phyloP scores from a whole-genome alignment of 345 rosid species.

The Eucalyptus rudis region DNA sequence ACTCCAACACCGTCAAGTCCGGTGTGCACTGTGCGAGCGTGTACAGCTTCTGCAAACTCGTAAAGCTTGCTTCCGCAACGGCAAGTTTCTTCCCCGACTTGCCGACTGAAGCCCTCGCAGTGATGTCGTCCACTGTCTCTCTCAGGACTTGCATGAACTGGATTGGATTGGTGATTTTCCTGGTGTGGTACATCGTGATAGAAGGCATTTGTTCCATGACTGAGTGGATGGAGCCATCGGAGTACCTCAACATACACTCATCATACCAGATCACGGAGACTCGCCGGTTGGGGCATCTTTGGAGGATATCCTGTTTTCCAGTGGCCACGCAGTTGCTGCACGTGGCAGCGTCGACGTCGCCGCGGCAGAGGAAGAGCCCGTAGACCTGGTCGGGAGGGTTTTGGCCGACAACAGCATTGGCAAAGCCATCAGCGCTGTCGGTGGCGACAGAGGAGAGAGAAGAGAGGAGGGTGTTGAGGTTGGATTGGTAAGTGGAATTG shows the following conservation, averaged over 20 bases:
- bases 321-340: background rate
- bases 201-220: background rate
- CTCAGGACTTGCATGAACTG: background rate
- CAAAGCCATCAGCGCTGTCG: background rate
- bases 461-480: background rate
- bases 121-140: background rate
- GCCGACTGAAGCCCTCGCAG: background rate
- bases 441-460: background rate
- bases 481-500: background rate
- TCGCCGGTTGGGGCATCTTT: constrained; percentile 10
- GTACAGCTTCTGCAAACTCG: constrained; percentile 12
- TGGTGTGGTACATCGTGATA: background rate
- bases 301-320: background rate
- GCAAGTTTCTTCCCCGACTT: constrained; percentile 21
- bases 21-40: constrained; percentile 48
- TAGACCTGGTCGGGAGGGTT: background rate
- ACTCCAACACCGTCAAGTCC: constrained; percentile 16
- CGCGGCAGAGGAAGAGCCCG: constrained; percentile 34
- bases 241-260: constrained; percentile 11
- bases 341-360: background rate
- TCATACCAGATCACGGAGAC: constrained; percentile 12
- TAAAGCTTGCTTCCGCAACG: background rate
- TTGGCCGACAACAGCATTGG: background rate
- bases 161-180: background rate
- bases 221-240: background rate